Percentiles rank a stretch among this genome's conserved stretches.
phyloP scores from a whole-genome alignment of 1,284 basidiomycete species.

The Bjerkandera adusta region DNA sequence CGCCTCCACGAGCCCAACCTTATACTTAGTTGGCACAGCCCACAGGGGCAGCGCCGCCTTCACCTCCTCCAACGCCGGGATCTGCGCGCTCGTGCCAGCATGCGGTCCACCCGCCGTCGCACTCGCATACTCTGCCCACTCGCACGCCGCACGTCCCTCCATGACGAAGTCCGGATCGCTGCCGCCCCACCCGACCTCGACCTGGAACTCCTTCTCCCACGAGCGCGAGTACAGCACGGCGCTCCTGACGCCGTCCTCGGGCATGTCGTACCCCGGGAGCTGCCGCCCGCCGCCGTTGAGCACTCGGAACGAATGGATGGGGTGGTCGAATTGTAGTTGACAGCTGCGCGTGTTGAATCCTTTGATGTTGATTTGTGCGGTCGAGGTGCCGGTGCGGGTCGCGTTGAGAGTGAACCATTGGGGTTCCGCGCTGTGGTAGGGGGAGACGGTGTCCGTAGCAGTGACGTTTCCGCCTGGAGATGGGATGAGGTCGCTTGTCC shows the following conservation, averaged over 20 bases:
- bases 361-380: constrained; percentile 37
- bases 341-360: constrained; percentile 64
- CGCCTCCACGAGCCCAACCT: constrained; percentile 63
- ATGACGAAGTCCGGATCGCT: constrained; percentile 3
- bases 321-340: constrained; percentile 55
- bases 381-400: constrained; percentile 33
- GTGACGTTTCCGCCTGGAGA: constrained; percentile 28
- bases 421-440: neutral
- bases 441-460: neutral
- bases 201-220: constrained; percentile 61
- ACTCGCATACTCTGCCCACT: constrained; percentile 69
- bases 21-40: constrained; percentile 58
- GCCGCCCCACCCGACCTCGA: constrained; percentile 45
- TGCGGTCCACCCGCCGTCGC: constrained; percentile 42
- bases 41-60: constrained; percentile 66
- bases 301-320: constrained; percentile 42
- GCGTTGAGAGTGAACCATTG: constrained; percentile 30
- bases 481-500: constrained; percentile 33
- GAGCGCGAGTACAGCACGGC: constrained; percentile 65
- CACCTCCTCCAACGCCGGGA: constrained; percentile 74
- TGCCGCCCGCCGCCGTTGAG: constrained; percentile 33
- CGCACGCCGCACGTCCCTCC: constrained; percentile 59
- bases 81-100: constrained; percentile 34
- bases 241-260: constrained; percentile 39
- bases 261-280: constrained; percentile 45